These are phyloP conservation scores for Plasmodium relictum DNA, from an alignment of 169 alveolate genomes.

Conservation along the genomic window DNA sequence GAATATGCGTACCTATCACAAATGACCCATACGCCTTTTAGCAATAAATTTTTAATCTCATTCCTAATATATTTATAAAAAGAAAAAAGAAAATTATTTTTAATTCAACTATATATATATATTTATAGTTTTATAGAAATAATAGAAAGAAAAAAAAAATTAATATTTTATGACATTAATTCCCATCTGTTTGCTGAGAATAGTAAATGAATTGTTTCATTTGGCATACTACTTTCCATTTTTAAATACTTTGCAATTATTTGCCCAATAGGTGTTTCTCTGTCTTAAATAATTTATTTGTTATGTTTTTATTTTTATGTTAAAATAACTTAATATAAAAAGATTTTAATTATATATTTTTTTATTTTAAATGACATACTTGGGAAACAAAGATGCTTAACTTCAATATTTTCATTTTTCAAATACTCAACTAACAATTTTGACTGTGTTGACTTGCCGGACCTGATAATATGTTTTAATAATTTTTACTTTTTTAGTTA, in stretches of 20 bases:
- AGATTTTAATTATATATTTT: background rate
- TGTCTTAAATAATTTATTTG: slow-evolving; percentile 77
- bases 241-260: slow-evolving; percentile 89
- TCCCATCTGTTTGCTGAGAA: slow-evolving; percentile 98
- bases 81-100: background rate
- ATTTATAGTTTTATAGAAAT: background rate
- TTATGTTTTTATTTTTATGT: no score
- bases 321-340: no score
- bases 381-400: slow-evolving; percentile 86
- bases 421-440: slow-evolving; percentile 83
- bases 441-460: slow-evolving; percentile 95
- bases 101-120: slow-evolving; percentile 1
- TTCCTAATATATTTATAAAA: slow-evolving; percentile 66
- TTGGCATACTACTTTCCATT: slow-evolving; percentile 83
- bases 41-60: slow-evolving; percentile 83
- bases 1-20: slow-evolving; percentile 96
- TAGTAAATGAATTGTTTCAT: slow-evolving; percentile 93
- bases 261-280: slow-evolving; percentile 90
- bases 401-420: slow-evolving; percentile 78
- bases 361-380: slow-evolving; percentile 78
- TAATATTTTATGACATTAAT: slow-evolving; percentile 71
- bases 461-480: slow-evolving; percentile 76
- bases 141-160: background rate
- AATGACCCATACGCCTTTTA: slow-evolving; percentile 89
- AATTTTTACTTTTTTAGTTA: background rate